phyloP scores from a whole-genome alignment of 768 basidiomycete genomes.

The Leccinum aurantiacum region DNA sequence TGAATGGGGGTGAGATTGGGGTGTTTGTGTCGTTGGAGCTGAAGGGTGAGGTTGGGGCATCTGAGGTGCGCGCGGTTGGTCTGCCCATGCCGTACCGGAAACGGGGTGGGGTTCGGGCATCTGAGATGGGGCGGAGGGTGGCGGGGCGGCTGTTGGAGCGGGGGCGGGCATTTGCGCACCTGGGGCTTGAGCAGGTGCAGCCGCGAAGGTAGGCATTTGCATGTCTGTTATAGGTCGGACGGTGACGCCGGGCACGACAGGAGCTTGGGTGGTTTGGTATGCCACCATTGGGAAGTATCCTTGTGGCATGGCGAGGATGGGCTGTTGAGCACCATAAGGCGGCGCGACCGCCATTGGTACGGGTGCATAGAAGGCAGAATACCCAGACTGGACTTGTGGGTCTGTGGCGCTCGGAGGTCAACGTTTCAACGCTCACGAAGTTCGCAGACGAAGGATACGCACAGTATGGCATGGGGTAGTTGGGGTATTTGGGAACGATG shows the following conservation, averaged over 20 bases:
- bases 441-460: conserved; percentile 6
- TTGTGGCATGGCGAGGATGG: conserved; percentile 29
- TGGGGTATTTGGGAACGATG: conserved; percentile 16
- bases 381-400: conserved; percentile 23
- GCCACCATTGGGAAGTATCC: conserved; percentile 27
- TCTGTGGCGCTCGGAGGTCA: conserved; percentile 22
- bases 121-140: background rate
- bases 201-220: conserved; percentile 18
- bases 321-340: conserved; percentile 29
- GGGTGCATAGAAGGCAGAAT: conserved; percentile 31
- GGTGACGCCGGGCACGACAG: conserved; percentile 6
- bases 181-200: background rate
- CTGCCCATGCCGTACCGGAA: background rate
- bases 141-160: background rate
- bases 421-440: conserved; percentile 14
- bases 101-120: background rate
- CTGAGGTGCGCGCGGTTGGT: background rate
- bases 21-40: background rate
- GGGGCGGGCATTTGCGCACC: conserved; percentile 10
- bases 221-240: conserved; percentile 4
- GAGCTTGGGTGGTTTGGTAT: conserved; percentile 19
- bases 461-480: conserved; percentile 25
- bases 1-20: background rate
- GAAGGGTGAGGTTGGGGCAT: background rate
- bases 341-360: conserved; percentile 25